Base-by-base conservation (phyloP, 1,284 basidiomycete genomes). In the Omphalotus olearius region DNA sequence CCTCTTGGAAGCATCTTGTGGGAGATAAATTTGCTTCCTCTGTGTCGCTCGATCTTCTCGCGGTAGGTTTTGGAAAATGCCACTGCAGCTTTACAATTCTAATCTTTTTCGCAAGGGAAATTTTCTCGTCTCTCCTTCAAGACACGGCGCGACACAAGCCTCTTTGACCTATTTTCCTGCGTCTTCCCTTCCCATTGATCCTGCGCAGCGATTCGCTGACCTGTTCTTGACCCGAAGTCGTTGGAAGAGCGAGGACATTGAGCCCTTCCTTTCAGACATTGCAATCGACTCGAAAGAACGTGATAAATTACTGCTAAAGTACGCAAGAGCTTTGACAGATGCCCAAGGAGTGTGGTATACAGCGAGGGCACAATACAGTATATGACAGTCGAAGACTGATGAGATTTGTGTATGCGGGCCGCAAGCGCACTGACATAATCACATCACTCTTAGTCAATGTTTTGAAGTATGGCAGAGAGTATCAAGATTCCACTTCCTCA, bases 291-390 rank as follows among this genome's bases (percentile, higher is more conserved):
- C 72, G n/a, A 95, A 95, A 67, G 91, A 91, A 59, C 74, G 87
- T 42, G 93, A 97, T 62, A 92, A 86, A 66, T 64, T 96, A 55
- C 70, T 96, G 33, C 78, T 91, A 42, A 96, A 93, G 69, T 91
- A 88, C 64, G 88, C 91, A 23, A 74, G 93, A 43, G 80, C 87
- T 3, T 78, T 85, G 36, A 89, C 85, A 52, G 86, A 88, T 49
- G 59, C 72, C 0, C 74, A 81, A 35, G 82, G 84, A n/a, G 64
- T 79, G 47, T 88, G 78, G 74, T 91, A 90, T 63, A 88, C 85
- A 1, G 74, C 84, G 1, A 70, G 88, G 56, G 75, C 76, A 33
- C 75, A 76, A 57, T 78, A 76, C 57, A 74, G 63, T 57, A 71
- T 69, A n/a, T 76, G 52, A 61, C 13, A 16, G 37, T 23, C 23